Evolutionary conservation across 768 basidiomycete genomes (phyloP), one percentile per base, ranked within the genome.

Genomic region (Termitomyces sp.): DNA sequence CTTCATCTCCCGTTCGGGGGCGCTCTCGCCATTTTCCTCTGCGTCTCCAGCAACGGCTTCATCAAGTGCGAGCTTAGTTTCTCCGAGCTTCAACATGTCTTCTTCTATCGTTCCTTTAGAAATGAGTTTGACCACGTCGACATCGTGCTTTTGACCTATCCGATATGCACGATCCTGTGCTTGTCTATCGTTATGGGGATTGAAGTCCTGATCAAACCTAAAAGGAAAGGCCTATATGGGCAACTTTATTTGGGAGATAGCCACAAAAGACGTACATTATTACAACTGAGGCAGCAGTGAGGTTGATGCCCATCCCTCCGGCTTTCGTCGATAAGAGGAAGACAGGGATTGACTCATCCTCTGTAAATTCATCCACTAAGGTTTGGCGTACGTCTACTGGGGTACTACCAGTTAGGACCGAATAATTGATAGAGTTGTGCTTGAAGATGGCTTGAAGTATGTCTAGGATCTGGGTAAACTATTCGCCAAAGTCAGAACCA

Each of bases 131-230:
- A 98, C 85, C 7, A 98, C 93, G 34, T 96, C 93, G 11, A 98
- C 96, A 63, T 96, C 88, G 53, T 88, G 85, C 69, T 91, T 93
- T 72, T 97, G 95, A 24, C 94, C 96, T 63, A 99, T 97, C 30
- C 97, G 89, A 72, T 98, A 98, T 27, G 95, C 95, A 36, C 97
- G 87, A 72, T 99, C 97, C 60, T 96, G 94, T 0, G 97, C 97
- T 75, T 99, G 97, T 61, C 90, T 86, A 73, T 98, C 97, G 70
- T 99, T 99, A 74, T 94, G 92, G 4, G 92, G 92, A 70, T 98
- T 98, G 75, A 98, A 99, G 70, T 98, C 96, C 69, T 96, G 95
- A 69, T 99, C 96, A 69, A 95, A 97, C 85, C 89, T 91, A 8
- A 59, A 31, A 45, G 9, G 58, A 70, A 54, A 45, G 30, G 13